Conservation (phyloP, 192 early-diverging fungal genomes). For the Geranomyces variabilis region DNA sequence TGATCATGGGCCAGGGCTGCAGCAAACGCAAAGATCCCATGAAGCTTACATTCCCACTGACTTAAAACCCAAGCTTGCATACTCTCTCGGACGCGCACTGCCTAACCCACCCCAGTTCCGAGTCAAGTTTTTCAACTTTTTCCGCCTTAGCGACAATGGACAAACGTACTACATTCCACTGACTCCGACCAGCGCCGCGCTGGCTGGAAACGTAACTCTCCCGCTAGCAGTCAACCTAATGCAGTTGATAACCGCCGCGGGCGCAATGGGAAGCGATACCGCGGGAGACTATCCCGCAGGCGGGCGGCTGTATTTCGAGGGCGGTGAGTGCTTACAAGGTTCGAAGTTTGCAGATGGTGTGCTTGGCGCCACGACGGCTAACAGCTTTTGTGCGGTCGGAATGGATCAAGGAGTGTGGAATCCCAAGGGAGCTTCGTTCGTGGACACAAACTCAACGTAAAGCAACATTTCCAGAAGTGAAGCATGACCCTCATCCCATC, state of each 20-base stretch:
- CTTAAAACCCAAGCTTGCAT: conserved; percentile 2
- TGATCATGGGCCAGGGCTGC: too few species aligned
- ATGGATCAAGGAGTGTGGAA: neutral
- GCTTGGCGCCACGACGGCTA: too few species aligned
- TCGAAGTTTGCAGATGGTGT: neutral
- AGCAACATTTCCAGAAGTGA: neutral
- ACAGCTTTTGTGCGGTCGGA: neutral
- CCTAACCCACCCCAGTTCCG: neutral
- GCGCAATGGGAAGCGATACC: neutral
- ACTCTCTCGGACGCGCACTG: neutral
- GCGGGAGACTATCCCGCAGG: neutral
- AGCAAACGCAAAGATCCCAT: neutral
- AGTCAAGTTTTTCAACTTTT: conserved; percentile 7
- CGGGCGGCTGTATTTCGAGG: conserved; percentile 10
- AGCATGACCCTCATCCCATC: too few species aligned
- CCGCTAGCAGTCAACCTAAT: neutral
- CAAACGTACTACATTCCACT: conserved; percentile 1
- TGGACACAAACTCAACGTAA: neutral
- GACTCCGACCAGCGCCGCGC: neutral
- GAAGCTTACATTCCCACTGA: neutral
- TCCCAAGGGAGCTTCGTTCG: neutral
- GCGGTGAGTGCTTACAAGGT: conserved; percentile 6
- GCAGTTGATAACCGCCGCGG: neutral
- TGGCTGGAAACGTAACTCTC: neutral
- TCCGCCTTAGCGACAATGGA: neutral